Base-by-base conservation (phyloP, 2,329 filamentous ascomycete species). In the Chaetomium sp. region DNA sequence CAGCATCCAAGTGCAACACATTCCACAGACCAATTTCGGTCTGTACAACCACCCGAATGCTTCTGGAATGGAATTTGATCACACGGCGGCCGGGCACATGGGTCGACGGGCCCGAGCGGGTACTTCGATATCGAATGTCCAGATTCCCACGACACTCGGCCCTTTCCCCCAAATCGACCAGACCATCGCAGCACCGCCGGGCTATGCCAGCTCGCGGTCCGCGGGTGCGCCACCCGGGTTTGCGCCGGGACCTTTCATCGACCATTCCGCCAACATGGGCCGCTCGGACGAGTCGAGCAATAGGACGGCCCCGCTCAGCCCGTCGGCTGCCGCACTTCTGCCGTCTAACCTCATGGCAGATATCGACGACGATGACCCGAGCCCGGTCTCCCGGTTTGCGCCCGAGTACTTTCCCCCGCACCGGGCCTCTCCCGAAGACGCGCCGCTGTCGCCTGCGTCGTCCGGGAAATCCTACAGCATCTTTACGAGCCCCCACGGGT, bases 261-360 rank as follows among this genome's bases (percentile, higher is more conserved):
- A 78, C 48, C 69, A 75, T 43, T 71, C 74, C 1, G 64, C 71
- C 3, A 75, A 77, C 60, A 70, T 68, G 62, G 73, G 59, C 63
- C 76, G 59, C 64, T 68, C 84, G 53, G 82, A 81, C 5, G 85
- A 88, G 36, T 79, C 82, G 1, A 84, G 87, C 14, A 71, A 86
- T 4, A 81, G 81, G 56, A 76, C 76, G 14, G 68, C 86, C 2
- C 87, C 87, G 1, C 80, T 92, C 68, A 91, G 87, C 64, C 89
- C 89, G 1, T 87, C 87, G 4, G 89, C 88, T 2, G 84, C 87
- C 34, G 80, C 85, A 12, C 75, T 92, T 3, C 72, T 95, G 12
- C 89, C 89, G 0, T 87, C 88, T 1, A 82, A 81, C 57, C 73
- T 87, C 4, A 74, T 81, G 59, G 83, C 86, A 51, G 85, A 88